A percentile compares a stretch with the other conserved stretches of the same genome.
phyloP scores from a whole-genome alignment of 2,329 filamentous ascomycete genomes.

The Sarocladiaceae sp. region DNA sequence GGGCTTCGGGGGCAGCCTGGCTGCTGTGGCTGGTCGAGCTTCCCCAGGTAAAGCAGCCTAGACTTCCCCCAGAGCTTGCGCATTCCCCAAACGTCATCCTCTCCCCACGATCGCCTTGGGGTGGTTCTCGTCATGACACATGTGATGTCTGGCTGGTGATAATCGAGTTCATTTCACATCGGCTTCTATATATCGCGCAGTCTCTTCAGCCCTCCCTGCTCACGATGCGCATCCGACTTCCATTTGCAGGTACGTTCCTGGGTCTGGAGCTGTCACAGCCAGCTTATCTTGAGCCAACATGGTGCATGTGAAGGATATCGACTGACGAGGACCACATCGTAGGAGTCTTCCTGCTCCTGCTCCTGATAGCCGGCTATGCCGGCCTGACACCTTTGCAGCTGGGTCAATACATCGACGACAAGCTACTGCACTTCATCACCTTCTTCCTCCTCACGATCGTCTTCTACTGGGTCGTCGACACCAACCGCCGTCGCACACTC shows the following conservation, averaged over 20 bases:
- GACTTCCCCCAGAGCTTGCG: slow-evolving; percentile 9
- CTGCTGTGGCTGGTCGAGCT: slow-evolving; percentile 6
- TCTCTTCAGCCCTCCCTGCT: slow-evolving; percentile 1
- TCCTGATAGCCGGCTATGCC: slow-evolving; percentile 70
- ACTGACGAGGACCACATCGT: slow-evolving; percentile 5
- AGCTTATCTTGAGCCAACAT: too few species aligned
- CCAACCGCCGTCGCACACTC: slow-evolving; percentile 74
- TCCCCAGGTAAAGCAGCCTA: background rate
- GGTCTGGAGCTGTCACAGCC: too few species aligned
- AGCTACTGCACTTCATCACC: slow-evolving; percentile 76
- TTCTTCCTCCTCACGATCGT: slow-evolving; percentile 83
- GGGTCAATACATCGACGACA: slow-evolving; percentile 68
- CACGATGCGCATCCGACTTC: slow-evolving; percentile 76
- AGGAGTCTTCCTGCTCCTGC: slow-evolving; percentile 65
- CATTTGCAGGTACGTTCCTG: slow-evolving; percentile 77
- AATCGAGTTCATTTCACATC: too few species aligned
- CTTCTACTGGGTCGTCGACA: slow-evolving; percentile 98
- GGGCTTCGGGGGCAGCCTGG: background rate
- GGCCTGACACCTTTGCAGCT: slow-evolving; percentile 64
- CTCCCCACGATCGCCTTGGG: background rate
- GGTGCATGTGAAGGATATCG: too few species aligned
- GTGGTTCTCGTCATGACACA: background rate
- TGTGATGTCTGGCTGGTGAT: too few species aligned
- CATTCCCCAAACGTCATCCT: slow-evolving; percentile 6
- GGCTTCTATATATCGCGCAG: too few species aligned